Conservation (phyloP, 345 rosid species). For the Ceriops decandra region DNA sequence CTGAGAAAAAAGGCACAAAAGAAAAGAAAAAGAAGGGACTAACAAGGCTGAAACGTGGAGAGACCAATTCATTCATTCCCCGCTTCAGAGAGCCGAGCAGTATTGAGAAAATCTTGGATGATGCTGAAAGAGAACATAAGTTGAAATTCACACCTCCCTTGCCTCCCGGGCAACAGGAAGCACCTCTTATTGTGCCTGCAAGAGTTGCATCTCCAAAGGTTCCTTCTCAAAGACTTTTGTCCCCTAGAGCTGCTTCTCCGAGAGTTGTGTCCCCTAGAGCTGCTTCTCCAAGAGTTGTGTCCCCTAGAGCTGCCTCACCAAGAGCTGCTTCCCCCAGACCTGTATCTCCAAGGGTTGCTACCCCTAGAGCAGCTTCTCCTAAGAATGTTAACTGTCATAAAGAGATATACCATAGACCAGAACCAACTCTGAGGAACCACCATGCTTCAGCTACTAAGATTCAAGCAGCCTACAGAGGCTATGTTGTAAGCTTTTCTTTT, state of each 20-base stretch:
- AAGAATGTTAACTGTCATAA: conserved; percentile 35
- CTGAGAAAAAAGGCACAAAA: conserved; percentile 38
- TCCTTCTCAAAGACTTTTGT: conserved; percentile 44
- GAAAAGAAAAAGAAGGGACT: conserved; percentile 72
- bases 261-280: conserved; percentile 49
- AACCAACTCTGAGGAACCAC: conserved; percentile 54
- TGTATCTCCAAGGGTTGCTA: conserved; percentile 52
- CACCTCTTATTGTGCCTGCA: conserved; percentile 45
- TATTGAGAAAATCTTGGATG: conserved; percentile 84
- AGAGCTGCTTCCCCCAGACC: conserved; percentile 44
- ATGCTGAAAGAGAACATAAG: conserved; percentile 83
- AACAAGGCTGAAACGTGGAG: conserved; percentile 53
- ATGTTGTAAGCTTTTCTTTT: conserved; percentile 53
- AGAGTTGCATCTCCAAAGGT: conserved; percentile 20
- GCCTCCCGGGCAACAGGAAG: conserved; percentile 45
- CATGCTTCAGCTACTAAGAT: conserved; percentile 72
- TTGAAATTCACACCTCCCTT: conserved; percentile 70
- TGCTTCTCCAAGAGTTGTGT: conserved; percentile 45
- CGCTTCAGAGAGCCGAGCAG: conserved; percentile 82
- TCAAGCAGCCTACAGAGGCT: conserved; percentile 88
- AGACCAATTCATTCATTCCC: conserved; percentile 79
- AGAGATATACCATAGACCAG: conserved; percentile 55
- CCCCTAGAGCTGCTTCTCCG: conserved; percentile 48
- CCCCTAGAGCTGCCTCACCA: conserved; percentile 42
- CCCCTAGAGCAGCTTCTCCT: conserved; percentile 47